Base-by-base conservation (phyloP, 2,329 filamentous ascomycete genomes). In the Colletotrichum siamense region DNA sequence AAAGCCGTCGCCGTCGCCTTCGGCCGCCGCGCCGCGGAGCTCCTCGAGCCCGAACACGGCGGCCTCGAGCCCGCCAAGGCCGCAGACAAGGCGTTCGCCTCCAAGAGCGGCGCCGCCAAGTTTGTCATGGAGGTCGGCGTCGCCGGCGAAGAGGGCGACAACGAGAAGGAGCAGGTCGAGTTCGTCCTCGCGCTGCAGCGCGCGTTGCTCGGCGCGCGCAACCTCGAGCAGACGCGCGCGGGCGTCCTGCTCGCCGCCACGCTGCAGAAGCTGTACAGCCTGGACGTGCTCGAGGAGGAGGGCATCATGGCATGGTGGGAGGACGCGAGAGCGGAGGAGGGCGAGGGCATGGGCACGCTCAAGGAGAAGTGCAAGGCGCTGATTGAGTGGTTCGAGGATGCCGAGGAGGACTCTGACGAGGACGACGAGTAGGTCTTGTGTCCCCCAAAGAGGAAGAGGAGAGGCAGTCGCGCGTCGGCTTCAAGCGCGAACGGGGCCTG, bases 291-390 rank as follows among this genome's bases (percentile, higher is more conserved):
- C 2, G 95, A 98, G 82, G 95, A 98, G 81, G 96, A 98, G 57
- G 96, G 94, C 0, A 95, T 98, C 79, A 87, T 96, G 80, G 90
- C 91, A 64, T 99, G 97, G 97, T 99, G 96, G 96, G 91, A 89
- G 24, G 94, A 98, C 83, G 89, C 90, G 64, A 84, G 93, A 81
- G 93, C 94, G 8, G 90, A 86, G 28, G 92, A 92, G 71, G 92
- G 89, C 16, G 94, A 94, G 71, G 91, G 91, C 69, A 92, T 98
- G 93, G 85, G 85, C 75, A 90, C 87, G 66, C 91, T 98, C 18
- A 93, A 93, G 83, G 91, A 91, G 77, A 94, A 94, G 86, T 95
- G 95, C 74, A 89, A 92, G 81, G 92, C 93, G 69, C 91, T 99
- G 83, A 93, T 99, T 61, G 95, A 98, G 81, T 95, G 96, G 92